phyloP scores from a whole-genome alignment of 345 rosid species.

The Atalantia buxifolia region DNA sequence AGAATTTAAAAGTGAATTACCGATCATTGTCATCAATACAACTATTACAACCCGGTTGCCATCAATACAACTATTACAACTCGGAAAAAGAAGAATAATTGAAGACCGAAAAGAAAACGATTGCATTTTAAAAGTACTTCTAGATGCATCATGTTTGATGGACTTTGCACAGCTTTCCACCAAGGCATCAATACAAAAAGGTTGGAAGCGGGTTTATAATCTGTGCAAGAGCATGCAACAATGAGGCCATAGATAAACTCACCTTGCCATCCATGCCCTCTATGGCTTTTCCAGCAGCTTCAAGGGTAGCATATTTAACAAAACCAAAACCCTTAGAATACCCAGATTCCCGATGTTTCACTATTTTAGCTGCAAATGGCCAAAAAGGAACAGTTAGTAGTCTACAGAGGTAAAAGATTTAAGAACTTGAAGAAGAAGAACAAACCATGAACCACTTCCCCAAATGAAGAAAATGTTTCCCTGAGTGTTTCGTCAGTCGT shows the following conservation, averaged over 20 bases:
- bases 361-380: conserved; percentile 61
- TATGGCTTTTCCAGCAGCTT: conserved; percentile 82
- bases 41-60: background rate
- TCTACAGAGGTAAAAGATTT: background rate
- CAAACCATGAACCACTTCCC: conserved; percentile 77
- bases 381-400: conserved; percentile 2
- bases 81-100: background rate
- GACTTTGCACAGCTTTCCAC: no score
- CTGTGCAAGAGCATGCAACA: background rate
- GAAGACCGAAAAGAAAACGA: background rate
- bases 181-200: background rate
- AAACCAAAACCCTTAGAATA: conserved; percentile 94
- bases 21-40: background rate
- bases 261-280: conserved; percentile 96
- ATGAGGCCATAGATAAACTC: conserved; percentile 7
- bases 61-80: background rate
- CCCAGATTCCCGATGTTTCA: conserved; percentile 74
- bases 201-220: background rate
- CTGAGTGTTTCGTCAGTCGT: conserved; percentile 66
- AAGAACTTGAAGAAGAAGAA: background rate
- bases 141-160: background rate
- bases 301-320: conserved; percentile 67
- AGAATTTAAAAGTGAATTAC: background rate
- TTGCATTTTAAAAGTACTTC: background rate
- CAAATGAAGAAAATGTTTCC: conserved; percentile 73